Conservation (phyloP, 768 basidiomycete species). For the Boletus speciosus region DNA sequence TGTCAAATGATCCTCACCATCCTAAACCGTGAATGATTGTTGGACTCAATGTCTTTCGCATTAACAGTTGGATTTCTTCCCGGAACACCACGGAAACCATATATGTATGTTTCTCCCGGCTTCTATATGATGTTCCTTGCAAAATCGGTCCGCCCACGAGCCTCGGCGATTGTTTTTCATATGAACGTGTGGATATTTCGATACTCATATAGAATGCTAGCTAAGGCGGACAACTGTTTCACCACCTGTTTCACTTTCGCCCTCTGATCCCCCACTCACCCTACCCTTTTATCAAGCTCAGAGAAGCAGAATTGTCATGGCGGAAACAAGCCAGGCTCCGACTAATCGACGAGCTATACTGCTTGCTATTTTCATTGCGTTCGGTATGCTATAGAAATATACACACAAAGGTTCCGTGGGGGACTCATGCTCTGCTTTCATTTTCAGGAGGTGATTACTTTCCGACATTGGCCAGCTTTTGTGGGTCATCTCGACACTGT, state of each 20-base stretch:
- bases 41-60: not conserved
- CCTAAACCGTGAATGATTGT: not conserved
- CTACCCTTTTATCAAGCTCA: not conserved
- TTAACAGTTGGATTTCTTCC: not conserved
- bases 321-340: constrained; percentile 1
- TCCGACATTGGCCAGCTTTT: not conserved
- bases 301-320: not conserved
- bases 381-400: constrained; percentile 5
- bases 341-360: constrained; percentile 11
- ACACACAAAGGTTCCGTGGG: not conserved
- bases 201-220: not conserved
- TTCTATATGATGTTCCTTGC: not conserved
- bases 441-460: constrained; percentile 7
- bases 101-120: not conserved
- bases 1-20: not conserved
- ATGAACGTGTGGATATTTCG: constrained; percentile 1
- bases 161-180: not conserved
- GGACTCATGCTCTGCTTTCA: not conserved
- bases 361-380: constrained; percentile 15
- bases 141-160: not conserved
- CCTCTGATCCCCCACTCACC: not conserved
- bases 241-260: too few relatives aligned
- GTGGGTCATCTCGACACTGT: not conserved
- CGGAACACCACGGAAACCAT: not conserved
- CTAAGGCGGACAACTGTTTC: not conserved